Conservation (phyloP, 805 yeast genomes). For the Metschnikowia arizonensis region DNA sequence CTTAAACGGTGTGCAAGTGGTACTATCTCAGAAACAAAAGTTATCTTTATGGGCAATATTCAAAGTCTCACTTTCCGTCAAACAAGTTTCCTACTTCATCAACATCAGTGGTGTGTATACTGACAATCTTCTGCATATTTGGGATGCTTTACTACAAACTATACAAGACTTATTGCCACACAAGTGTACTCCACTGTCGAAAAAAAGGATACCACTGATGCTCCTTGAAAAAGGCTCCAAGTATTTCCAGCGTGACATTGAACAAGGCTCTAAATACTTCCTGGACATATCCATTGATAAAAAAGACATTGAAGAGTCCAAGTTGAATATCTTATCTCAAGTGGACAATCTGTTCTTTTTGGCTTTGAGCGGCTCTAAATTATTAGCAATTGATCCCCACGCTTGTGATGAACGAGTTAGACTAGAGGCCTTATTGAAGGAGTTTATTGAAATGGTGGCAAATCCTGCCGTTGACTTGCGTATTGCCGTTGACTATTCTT, state of each 20-base stretch:
- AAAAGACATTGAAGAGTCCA: slow-evolving; percentile 1
- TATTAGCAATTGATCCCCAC: slow-evolving; percentile 67
- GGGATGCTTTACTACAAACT: neutral
- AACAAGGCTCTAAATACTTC: neutral
- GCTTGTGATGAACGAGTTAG: slow-evolving; percentile 76
- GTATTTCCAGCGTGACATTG: neutral
- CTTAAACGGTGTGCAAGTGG: neutral
- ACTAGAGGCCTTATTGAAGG: slow-evolving; percentile 49
- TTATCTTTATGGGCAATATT: neutral
- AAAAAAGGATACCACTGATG: neutral
- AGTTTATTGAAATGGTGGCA: slow-evolving; percentile 28
- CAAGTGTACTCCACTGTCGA: neutral
- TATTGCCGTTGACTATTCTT: slow-evolving; percentile 11
- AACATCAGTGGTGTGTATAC: neutral
- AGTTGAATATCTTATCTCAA: slow-evolving; percentile 45
- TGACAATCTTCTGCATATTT: neutral
- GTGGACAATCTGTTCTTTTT: slow-evolving; percentile 64
- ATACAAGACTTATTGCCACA: neutral
- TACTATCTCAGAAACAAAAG: neutral
- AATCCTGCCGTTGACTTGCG: slow-evolving; percentile 15
- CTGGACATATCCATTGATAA: neutral
- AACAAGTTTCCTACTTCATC: neutral
- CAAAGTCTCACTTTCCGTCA: neutral
- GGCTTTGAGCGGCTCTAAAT: slow-evolving; percentile 14
- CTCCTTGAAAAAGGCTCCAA: neutral